Evolutionary conservation across 192 early-diverging fungal species (phyloP).

Genomic region (Backusella parvicylindrica): DNA sequence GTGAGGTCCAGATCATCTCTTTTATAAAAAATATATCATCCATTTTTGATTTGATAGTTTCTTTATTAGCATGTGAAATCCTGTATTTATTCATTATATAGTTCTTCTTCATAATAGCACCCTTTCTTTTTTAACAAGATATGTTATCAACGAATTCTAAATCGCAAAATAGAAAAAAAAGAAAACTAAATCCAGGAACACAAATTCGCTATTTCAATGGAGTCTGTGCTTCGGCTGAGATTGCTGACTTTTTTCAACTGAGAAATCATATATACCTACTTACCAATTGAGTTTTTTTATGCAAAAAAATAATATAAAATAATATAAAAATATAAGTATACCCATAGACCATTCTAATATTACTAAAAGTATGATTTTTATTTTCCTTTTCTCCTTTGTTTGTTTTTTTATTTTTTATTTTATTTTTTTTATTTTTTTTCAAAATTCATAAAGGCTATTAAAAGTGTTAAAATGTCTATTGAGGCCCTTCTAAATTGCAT

Average conservation of each 20-base stretch:
- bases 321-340: too few species aligned
- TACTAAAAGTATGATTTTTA: too few species aligned
- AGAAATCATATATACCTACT: neutral
- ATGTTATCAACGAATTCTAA: too few species aligned
- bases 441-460: too few species aligned
- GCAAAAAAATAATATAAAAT: too few species aligned
- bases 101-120: neutral
- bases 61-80: neutral
- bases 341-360: too few species aligned
- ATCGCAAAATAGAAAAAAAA: too few species aligned
- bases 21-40: neutral
- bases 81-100: neutral
- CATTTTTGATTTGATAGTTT: neutral
- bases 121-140: neutral
- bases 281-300: neutral
- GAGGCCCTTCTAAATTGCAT: too few species aligned
- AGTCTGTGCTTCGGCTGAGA: neutral
- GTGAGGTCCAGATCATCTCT: neutral
- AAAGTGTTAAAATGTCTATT: too few species aligned
- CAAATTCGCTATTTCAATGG: neutral
- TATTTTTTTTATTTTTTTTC: too few species aligned
- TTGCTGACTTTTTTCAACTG: neutral
- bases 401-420: too few species aligned
- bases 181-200: neutral
- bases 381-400: too few species aligned